Evolutionary conservation across 2,329 filamentous ascomycete species (phyloP), one percentile per base, ranked within the genome.

Genomic region (Sporothrix mexicana): DNA sequence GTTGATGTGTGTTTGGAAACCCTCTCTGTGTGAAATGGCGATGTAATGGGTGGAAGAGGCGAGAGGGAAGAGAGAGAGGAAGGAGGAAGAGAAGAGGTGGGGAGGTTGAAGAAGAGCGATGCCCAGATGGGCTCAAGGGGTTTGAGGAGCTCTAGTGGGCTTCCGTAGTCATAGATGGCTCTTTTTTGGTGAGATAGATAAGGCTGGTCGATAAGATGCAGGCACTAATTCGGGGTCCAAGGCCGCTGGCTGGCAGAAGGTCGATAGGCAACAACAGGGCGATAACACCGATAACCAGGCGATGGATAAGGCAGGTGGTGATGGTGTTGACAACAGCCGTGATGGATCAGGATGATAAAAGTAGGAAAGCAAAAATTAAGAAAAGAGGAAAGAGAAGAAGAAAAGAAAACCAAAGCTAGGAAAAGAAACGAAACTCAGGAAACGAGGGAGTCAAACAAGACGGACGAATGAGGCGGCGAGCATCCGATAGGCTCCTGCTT

Each of bases 391-490:
- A 23, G 10, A 64, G 36, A 62, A 30, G 51, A 72, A 20, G 69
- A 69, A 55, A 72, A 9, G 36, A 41, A 69, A 41, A 62, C 61
- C 64, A 20, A 41, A 68, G 72, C 57, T 23, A 41, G 23, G 70
- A 51, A 23, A 61, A 70, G 45, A 62, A 23, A 70, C 25, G 15
- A 62, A 66, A 45, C 10, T 3, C 49, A 25, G 15, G 41, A 25
- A 51, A 47, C 36, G 51, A 68, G 20, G 64, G 68, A 61, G 41
- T 30, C 30, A 61, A 70, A 36, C 51, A 47, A 49, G 45, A 25
- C 69, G 20, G 70, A 72, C 73, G 69, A 76, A 74, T 73, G 53
- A 75, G 72, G 72, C 74, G 73, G 73, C 74, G 71, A 69, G 73
- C 69, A 71, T 72, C 75, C 74, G 75, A 75, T 74, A 75, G 75